phyloP scores from a whole-genome alignment of 1,139 yeast genomes.

The Hyphopichia burtonii region DNA sequence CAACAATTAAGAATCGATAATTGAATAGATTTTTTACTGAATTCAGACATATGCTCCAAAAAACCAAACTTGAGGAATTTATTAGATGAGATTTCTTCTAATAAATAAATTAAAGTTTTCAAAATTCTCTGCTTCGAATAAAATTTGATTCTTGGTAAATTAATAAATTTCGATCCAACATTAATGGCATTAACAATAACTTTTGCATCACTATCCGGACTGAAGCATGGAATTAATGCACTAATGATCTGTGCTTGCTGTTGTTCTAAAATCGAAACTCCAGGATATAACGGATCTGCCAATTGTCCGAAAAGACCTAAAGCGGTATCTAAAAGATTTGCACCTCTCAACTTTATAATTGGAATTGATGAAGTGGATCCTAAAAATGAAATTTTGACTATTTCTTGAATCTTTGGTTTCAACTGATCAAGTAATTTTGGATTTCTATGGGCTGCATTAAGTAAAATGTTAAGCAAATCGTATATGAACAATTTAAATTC shows the following conservation, averaged over 20 bases:
- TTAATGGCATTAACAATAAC: conserved; percentile 77
- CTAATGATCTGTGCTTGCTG: conserved; percentile 94
- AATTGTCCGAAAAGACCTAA: conserved; percentile 53
- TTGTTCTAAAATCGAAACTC: conserved; percentile 75
- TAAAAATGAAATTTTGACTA: conserved; percentile 78
- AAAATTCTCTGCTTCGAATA: conserved; percentile 62
- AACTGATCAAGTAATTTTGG: conserved; percentile 41
- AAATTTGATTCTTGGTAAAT: conserved; percentile 44
- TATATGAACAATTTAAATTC: conserved; percentile 64
- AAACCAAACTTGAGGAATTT: conserved; percentile 43
- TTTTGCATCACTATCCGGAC: conserved; percentile 66
- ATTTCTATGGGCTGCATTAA: conserved; percentile 42
- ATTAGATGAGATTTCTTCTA: conserved; percentile 58
- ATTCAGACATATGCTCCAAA: conserved; percentile 45
- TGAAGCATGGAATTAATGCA: conserved; percentile 88
- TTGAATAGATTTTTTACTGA: conserved; percentile 63
- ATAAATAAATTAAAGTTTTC: conserved; percentile 62
- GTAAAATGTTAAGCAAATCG: conserved; percentile 53
- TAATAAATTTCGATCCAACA: conserved; percentile 75
- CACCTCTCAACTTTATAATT: conserved; percentile 62
- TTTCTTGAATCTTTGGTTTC: conserved; percentile 58
- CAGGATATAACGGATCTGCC: conserved; percentile 73
- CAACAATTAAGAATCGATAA: conserved; percentile 80
- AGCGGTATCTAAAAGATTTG: conserved; percentile 52
- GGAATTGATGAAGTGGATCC: conserved; percentile 76